A percentile compares a stretch with the other conserved stretches of the same genome.
These are phyloP conservation scores for Pseudodiploospora longispora DNA, from an alignment of 2,329 filamentous ascomycete species.

Conservation along the genomic window DNA sequence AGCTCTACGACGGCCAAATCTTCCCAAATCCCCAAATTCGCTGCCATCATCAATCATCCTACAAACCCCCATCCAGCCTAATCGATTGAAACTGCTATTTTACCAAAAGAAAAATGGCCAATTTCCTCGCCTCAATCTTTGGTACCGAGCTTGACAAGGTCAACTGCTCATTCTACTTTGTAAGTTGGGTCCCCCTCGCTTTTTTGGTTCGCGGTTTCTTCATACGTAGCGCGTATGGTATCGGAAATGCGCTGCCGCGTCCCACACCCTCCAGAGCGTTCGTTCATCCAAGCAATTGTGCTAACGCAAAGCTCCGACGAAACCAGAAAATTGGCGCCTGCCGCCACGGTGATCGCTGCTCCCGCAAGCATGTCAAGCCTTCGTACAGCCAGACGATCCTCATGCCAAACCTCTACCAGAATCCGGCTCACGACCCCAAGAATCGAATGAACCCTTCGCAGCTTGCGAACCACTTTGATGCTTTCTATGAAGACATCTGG, in stretches of 20 bases:
- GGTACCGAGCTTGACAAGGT: constrained; percentile 99
- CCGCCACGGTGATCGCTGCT: constrained; percentile 96
- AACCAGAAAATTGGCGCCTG: constrained; percentile 96
- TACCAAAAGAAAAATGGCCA: constrained; percentile 58
- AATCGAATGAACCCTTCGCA: constrained; percentile 94
- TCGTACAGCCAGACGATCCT: constrained; percentile 97
- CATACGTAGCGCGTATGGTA: too few relatives aligned
- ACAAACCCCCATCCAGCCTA: constrained; percentile 4
- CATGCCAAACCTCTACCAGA: constrained; percentile 97
- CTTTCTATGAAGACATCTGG: constrained; percentile 99
- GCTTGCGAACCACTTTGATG: constrained; percentile 98
- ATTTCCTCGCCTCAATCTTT: constrained; percentile 98
- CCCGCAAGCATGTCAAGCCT: constrained; percentile 97
- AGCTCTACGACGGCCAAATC: constrained; percentile 13
- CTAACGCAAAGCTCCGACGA: background rate
- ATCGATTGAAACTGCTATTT: constrained; percentile 2
- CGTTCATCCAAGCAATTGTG: background rate
- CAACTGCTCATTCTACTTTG: constrained; percentile 94
- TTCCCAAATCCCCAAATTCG: constrained; percentile 8
- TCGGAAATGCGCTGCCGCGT: too few relatives aligned
- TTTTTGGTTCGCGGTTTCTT: background rate
- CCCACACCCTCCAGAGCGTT: too few relatives aligned
- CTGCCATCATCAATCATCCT: constrained; percentile 3
- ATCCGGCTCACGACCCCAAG: constrained; percentile 93
- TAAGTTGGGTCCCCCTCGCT: constrained; percentile 16